A percentile compares a stretch with the other conserved stretches of the same genome.
Conservation (phyloP, 164 flowering plant genomes). For the Kalanchoe fedtschenkoi region DNA sequence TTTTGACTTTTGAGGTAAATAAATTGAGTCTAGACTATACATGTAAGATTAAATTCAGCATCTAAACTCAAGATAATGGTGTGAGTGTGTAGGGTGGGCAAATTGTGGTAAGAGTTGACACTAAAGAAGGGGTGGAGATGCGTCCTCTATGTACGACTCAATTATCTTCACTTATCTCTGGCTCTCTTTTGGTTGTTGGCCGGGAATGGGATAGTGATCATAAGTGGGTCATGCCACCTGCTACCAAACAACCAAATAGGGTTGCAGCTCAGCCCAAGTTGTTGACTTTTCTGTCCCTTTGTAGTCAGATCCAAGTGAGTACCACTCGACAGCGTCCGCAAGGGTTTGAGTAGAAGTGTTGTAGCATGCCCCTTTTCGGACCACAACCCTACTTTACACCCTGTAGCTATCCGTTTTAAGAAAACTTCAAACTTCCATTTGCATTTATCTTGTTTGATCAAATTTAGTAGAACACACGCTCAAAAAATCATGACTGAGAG, state of each 20-base stretch:
- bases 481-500: too few relatives aligned
- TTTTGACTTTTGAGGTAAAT: too few relatives aligned
- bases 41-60: background rate
- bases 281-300: background rate
- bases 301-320: background rate
- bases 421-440: background rate
- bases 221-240: background rate
- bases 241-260: background rate
- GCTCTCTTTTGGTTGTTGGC: background rate
- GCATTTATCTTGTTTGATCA: background rate
- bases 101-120: too few relatives aligned
- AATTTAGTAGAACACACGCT: too few relatives aligned
- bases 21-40: too few relatives aligned
- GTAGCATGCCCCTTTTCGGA: background rate
- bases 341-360: too few relatives aligned
- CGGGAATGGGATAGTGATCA: too few relatives aligned
- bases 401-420: background rate
- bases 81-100: too few relatives aligned
- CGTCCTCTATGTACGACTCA: background rate
- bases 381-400: background rate
- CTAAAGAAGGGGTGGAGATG: background rate
- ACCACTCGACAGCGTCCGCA: slow-evolving; percentile 2
- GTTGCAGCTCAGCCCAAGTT: background rate
- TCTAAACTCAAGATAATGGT: too few relatives aligned
- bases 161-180: background rate